These are phyloP conservation scores for Ilyonectria robusta DNA, from an alignment of 2,329 filamentous ascomycete genomes.

Conservation along the genomic window DNA sequence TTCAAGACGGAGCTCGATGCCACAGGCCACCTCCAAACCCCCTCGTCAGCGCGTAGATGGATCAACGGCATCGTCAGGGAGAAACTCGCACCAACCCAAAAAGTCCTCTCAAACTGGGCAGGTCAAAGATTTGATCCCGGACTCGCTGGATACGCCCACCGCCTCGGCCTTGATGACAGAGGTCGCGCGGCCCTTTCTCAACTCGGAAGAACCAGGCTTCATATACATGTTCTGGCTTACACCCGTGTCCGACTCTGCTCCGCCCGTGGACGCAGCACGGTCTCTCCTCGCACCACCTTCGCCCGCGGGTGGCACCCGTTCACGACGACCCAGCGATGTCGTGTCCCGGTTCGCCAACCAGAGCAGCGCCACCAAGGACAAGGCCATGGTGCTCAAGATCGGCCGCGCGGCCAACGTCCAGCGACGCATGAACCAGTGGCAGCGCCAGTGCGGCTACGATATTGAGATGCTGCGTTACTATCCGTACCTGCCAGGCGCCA, in stretches of 20 bases:
- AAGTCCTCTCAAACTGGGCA: constrained; percentile 53
- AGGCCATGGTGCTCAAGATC: constrained; percentile 79
- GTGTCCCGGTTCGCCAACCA: constrained; percentile 64
- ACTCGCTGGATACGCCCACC: constrained; percentile 75
- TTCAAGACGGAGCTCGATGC: constrained; percentile 34
- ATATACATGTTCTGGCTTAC: constrained; percentile 99
- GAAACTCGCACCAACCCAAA: constrained; percentile 48
- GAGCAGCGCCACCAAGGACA: constrained; percentile 49
- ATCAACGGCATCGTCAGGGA: constrained; percentile 48
- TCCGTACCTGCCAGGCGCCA: constrained; percentile 76
- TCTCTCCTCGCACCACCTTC: constrained; percentile 70
- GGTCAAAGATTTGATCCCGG: constrained; percentile 73
- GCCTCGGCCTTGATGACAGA: constrained; percentile 82
- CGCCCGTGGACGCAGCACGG: constrained; percentile 71
- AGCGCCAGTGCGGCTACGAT: constrained; percentile 90
- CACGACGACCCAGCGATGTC: constrained; percentile 68
- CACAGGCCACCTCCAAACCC: constrained; percentile 19
- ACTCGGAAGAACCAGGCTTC: constrained; percentile 86
- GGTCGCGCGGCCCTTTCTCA: constrained; percentile 75
- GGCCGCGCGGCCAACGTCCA: constrained; percentile 86
- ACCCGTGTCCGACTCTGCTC: constrained; percentile 67
- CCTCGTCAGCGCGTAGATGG: constrained; percentile 35
- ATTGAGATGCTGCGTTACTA: constrained; percentile 93
- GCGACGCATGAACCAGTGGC: constrained; percentile 92
- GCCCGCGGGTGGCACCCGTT: constrained; percentile 51